phyloP scores from a whole-genome alignment of 2,329 filamentous ascomycete genomes.

The Chaetomiaceae sp. region DNA sequence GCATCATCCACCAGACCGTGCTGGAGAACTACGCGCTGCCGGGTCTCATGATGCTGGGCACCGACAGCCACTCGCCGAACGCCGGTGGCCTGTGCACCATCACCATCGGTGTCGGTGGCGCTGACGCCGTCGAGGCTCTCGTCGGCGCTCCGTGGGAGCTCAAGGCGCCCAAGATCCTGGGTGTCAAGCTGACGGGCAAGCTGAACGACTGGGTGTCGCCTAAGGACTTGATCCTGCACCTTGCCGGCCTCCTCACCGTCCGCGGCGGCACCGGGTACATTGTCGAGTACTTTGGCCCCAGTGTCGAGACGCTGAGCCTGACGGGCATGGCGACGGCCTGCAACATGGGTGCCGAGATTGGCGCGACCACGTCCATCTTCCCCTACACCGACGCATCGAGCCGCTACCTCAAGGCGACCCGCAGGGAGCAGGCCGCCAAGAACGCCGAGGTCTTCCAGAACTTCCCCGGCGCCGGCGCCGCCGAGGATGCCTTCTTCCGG shows the following conservation, averaged over 20 bases:
- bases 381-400: slow-evolving; percentile 81
- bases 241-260: slow-evolving; percentile 87
- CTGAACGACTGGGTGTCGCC: slow-evolving; percentile 88
- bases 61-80: slow-evolving; percentile 95
- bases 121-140: slow-evolving; percentile 93
- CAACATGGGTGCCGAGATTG: slow-evolving; percentile 87
- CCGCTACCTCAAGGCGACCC: slow-evolving; percentile 81
- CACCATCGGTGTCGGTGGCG: slow-evolving; percentile 94
- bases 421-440: slow-evolving; percentile 65
- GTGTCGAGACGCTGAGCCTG: slow-evolving; percentile 80
- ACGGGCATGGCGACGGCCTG: slow-evolving; percentile 91
- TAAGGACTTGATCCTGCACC: slow-evolving; percentile 89
- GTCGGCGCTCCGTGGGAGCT: slow-evolving; percentile 97
- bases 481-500: slow-evolving; percentile 51
- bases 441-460: slow-evolving; percentile 58
- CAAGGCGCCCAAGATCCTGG: slow-evolving; percentile 86
- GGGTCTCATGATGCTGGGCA: slow-evolving; percentile 97
- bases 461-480: slow-evolving; percentile 42
- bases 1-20: slow-evolving; percentile 96
- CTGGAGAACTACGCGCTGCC: slow-evolving; percentile 97
- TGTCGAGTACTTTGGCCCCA: slow-evolving; percentile 89
- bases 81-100: slow-evolving; percentile 91
- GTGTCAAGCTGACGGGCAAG: slow-evolving; percentile 76
- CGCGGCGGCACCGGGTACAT: slow-evolving; percentile 91
- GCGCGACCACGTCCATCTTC: slow-evolving; percentile 93